Evolutionary conservation across 352 stramenopile species (phyloP), one percentile per base, ranked within the genome.

Genomic region (Phytophthora podocarpi): DNA sequence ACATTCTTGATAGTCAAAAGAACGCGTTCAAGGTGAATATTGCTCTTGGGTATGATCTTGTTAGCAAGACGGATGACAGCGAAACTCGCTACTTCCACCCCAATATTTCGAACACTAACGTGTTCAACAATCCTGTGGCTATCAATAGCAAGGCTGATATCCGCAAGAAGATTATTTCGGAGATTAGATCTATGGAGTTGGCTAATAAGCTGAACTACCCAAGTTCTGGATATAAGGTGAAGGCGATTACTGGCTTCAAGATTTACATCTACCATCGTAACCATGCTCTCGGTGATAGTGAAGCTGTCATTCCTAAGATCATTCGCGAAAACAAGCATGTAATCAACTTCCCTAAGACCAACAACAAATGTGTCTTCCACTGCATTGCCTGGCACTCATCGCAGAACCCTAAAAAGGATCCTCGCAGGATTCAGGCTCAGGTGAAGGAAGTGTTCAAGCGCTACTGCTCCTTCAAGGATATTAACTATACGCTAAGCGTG

Each of bases 351-450:
- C 49, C 49, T 0, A 48, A 58, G 16, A 58, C 35, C 3, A 58
- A 58, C 36, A 58, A 55, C 31, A 55, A 55, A 13, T 55, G 47
- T 20, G 34, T 45, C 0, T 54, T 54, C 15, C n/a, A 55, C 12
- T 55, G 47, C 15, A 55, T 55, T 13, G 47, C 31, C 0, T 55
- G n/a, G 13, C 34, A 55, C 20, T 31, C 11, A 0, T n/a, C n/a
- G n/a, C n/a, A n/a, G n/a, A 10, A 5, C 5, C 18, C 11, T 16
- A 55, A 45, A 15, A 55, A 41, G 10, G 5, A 37, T 24, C 28
- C 18, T 8, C 12, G 20, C n/a, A n/a, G 4, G 18, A 40, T 41
- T 15, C n/a, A n/a, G n/a, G n/a, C n/a, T n/a, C n/a, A n/a, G n/a
- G n/a, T n/a, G n/a, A n/a, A n/a, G n/a, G n/a, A n/a, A n/a, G n/a